Evolutionary conservation across 1,284 basidiomycete genomes (phyloP).

Genomic region (Retiboletus fuscus): DNA sequence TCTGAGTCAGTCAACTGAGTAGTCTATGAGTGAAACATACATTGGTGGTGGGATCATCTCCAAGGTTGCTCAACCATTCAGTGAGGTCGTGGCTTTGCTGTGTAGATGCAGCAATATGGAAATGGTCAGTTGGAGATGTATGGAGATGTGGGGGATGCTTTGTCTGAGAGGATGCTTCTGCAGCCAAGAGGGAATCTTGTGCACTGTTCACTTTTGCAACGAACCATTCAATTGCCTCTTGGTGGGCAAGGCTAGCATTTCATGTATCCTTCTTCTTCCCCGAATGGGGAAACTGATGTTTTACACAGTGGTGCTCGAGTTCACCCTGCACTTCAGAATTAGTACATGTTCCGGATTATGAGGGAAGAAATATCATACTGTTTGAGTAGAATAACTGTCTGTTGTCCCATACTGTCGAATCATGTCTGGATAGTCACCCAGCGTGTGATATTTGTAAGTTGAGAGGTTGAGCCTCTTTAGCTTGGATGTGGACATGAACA

Average conservation of each 20-base stretch:
- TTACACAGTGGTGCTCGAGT: neutral
- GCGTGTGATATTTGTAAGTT: neutral
- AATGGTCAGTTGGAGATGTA: neutral
- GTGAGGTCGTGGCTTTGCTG: neutral
- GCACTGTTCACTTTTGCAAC: neutral
- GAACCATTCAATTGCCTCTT: neutral
- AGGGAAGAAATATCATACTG: neutral
- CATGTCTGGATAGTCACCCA: neutral
- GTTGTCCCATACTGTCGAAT: neutral
- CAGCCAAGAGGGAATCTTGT: neutral
- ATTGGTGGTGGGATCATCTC: neutral
- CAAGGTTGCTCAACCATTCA: neutral
- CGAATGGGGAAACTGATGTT: neutral
- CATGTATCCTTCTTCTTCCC: neutral
- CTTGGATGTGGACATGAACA: neutral
- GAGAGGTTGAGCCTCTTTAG: neutral
- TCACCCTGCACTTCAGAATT: neutral
- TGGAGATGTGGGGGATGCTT: neutral
- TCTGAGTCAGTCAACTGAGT: neutral
- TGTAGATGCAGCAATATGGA: neutral
- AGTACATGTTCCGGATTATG: neutral
- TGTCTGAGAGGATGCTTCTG: neutral
- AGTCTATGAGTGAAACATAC: neutral
- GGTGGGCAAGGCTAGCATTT: neutral
- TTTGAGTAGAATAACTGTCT: neutral